Base-by-base conservation (phyloP, 2,329 filamentous ascomycete species). In the Colletotrichum liriopes region DNA sequence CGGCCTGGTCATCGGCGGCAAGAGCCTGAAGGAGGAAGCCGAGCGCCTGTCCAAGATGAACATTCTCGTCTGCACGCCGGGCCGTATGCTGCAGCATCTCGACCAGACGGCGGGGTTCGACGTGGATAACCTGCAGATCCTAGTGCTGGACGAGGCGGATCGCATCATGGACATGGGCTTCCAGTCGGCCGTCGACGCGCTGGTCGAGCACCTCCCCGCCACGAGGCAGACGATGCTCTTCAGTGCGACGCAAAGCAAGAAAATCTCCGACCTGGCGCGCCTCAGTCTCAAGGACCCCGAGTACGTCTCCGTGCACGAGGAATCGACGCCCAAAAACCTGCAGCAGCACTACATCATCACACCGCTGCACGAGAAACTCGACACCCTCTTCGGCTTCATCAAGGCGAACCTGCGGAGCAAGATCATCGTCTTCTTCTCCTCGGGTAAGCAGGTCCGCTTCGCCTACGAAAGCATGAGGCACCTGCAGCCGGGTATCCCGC, bases 131-230 rank as follows among this genome's bases (percentile, higher is more conserved):
- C 82, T 99, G 74, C 94, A 97, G 83, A 93, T 99, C 81, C 85
- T 99, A 62, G 95, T 99, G 0, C 86, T 99, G 68, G 96, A 99
- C 78, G 96, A 99, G 82, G 96, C 96, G 3, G 96, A 99, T 81
- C 91, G 96, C 49, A 98, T 98, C 78, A 91, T 99, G 88, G 96
- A 99, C 79, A 96, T 98, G 94, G 96, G 96, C 6, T 99, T 99
- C 81, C 93, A 97, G 82, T 86, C 88, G 6, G 94, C 94, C 1
- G 92, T 99, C 4, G 96, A 99, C 82, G 96, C 96, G 0, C 93
- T 99, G 62, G 84, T 99, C 37, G 95, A 97, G 73, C 97, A 98
- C 80, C 86, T 99, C 1, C 96, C 96, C 1, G 92, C 91, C 77
- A 86, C 92, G 37, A 88, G 96, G 73, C 96, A 99, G 83, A 99